A percentile compares a stretch with the other conserved stretches of the same genome.
These are phyloP conservation scores for Phytophthora pseudosyringae DNA, from an alignment of 352 stramenopile species.

Conservation along the genomic window DNA sequence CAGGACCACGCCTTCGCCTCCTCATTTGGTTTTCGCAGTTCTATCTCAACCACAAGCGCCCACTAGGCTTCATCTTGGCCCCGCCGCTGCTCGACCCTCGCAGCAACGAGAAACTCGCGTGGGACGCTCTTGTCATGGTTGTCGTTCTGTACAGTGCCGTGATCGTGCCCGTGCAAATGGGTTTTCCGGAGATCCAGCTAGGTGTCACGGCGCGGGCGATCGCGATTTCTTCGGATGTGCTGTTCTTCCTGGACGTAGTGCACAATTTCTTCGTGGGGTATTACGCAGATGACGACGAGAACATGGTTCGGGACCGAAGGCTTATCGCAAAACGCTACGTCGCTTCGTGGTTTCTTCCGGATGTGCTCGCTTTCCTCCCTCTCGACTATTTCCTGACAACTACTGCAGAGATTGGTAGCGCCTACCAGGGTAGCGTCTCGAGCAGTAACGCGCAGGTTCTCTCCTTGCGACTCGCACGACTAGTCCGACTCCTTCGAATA, in stretches of 20 bases:
- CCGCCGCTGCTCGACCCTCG: conserved; percentile 61
- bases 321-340: conserved; percentile 62
- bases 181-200: conserved; percentile 68
- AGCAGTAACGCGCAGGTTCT: conserved; percentile 47
- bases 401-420: conserved; percentile 5
- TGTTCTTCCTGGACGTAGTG: conserved; percentile 72
- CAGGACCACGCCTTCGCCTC: conserved; percentile 30
- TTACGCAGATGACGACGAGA: conserved; percentile 70
- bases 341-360: conserved; percentile 64
- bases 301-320: conserved; percentile 50
- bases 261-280: conserved; percentile 80
- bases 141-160: conserved; percentile 80
- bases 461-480: conserved; percentile 69
- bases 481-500: conserved; percentile 70
- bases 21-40: conserved; percentile 45
- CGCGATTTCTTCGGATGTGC: conserved; percentile 44
- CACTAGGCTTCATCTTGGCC: conserved; percentile 38
- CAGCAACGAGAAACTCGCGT: conserved; percentile 61
- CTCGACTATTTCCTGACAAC: conserved; percentile 55
- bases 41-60: conserved; percentile 45
- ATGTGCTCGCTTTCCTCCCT: conserved; percentile 57
- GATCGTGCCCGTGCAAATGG: conserved; percentile 72
- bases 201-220: conserved; percentile 28
- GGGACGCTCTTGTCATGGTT: conserved; percentile 76
- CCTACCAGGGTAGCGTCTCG: conserved; percentile 12